These are phyloP conservation scores for Chenopodium berlandieri DNA, from an alignment of 148 eudicot genomes.

Conservation along the genomic window DNA sequence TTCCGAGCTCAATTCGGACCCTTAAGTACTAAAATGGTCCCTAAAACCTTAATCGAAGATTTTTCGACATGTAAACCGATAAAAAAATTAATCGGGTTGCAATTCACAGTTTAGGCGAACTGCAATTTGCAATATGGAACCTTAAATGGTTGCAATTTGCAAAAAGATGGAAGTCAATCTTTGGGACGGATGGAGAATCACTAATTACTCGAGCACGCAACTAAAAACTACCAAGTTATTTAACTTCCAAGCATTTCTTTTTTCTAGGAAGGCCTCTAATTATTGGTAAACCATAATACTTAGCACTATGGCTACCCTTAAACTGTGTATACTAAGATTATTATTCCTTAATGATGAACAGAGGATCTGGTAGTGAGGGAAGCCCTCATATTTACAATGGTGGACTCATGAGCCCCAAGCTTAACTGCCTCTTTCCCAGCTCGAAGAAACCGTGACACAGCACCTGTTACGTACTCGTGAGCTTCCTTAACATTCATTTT, in stretches of 20 bases:
- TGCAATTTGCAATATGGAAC: too few relatives aligned
- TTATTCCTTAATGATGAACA: conserved; percentile 21
- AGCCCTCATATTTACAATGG: conserved; percentile 92
- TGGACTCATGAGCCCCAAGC: conserved; percentile 71
- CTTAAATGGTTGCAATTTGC: too few relatives aligned
- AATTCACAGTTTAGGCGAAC: too few relatives aligned
- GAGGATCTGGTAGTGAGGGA: conserved; percentile 90
- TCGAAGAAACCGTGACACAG: conserved; percentile 69
- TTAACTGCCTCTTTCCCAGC: conserved; percentile 84
- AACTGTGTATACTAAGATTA: neutral
- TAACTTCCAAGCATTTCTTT: neutral
- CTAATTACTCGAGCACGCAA: neutral
- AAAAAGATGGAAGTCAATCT: too few relatives aligned
- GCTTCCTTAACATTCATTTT: conserved; percentile 80
- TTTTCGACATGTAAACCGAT: too few relatives aligned
- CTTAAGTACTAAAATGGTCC: too few relatives aligned
- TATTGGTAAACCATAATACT: neutral
- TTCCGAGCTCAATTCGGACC: too few relatives aligned
- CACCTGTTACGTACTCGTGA: conserved; percentile 58
- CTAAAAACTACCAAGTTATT: neutral
- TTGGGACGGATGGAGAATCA: neutral
- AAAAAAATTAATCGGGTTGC: too few relatives aligned
- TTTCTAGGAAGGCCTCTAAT: neutral
- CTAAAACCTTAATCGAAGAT: too few relatives aligned
- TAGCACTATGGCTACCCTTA: neutral